These are phyloP conservation scores for Theobroma grandiflorum DNA, from an alignment of 441 rosid species.

Conservation along the genomic window DNA sequence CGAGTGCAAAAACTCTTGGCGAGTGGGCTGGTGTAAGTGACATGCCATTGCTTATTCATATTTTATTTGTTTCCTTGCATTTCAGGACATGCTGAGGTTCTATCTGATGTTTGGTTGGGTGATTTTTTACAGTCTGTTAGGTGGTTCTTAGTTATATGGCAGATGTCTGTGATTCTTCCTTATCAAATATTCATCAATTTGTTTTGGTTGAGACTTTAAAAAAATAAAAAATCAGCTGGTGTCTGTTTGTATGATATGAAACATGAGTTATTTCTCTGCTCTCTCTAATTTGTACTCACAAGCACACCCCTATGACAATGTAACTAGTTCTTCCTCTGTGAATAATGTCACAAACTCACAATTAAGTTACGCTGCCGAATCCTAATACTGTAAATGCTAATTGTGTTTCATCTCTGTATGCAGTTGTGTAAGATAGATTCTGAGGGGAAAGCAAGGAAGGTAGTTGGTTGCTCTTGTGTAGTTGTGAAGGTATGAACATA, in stretches of 20 bases:
- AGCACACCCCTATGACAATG: background rate
- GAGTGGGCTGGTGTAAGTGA: constrained; percentile 98
- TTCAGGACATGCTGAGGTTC: background rate
- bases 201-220: background rate
- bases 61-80: background rate
- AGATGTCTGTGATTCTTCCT: background rate
- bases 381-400: background rate
- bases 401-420: background rate
- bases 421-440: constrained; percentile 60
- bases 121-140: background rate
- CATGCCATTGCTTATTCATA: background rate
- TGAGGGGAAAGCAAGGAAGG: constrained; percentile 58
- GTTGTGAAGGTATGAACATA: constrained; percentile 45
- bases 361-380: background rate
- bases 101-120: background rate
- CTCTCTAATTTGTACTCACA: background rate
- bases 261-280: background rate
- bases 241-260: background rate
- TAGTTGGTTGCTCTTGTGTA: constrained; percentile 57
- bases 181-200: background rate
- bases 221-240: background rate
- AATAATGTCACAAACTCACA: background rate
- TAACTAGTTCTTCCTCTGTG: background rate
- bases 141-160: background rate
- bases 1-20: constrained; percentile 89